phyloP scores from a whole-genome alignment of 148 eudicot genomes.

The Gaultheria prostrata region DNA sequence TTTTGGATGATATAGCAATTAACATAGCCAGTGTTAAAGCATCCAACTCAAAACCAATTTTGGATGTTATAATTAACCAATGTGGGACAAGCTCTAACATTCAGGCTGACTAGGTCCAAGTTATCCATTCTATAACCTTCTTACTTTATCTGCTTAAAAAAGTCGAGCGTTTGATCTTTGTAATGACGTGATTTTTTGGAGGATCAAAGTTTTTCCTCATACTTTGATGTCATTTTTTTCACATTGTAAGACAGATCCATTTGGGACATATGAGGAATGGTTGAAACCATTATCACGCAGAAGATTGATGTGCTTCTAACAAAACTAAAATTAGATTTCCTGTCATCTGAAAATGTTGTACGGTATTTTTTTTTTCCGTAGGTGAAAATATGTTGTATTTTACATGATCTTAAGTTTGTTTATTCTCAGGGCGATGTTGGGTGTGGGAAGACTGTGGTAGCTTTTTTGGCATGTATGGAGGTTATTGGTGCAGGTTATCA shows the following conservation, averaged over 20 bases:
- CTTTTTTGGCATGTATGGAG: conserved; percentile 95
- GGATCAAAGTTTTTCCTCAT: neutral
- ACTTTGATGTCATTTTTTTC: neutral
- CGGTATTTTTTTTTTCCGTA: neutral
- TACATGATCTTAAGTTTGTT: neutral
- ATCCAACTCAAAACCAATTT: too few species aligned
- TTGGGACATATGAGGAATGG: neutral
- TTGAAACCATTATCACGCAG: neutral
- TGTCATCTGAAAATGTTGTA: neutral
- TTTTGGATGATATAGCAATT: too few species aligned
- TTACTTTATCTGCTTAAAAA: neutral
- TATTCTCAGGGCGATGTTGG: conserved; percentile 95
- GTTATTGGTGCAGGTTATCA: conserved; percentile 88
- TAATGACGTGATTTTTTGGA: neutral
- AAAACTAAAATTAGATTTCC: neutral
- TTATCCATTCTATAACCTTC: neutral
- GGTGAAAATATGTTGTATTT: neutral
- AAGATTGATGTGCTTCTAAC: neutral
- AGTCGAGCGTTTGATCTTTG: neutral
- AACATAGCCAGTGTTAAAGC: neutral
- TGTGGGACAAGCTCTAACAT: too few species aligned
- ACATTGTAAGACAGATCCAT: neutral
- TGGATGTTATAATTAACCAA: too few species aligned
- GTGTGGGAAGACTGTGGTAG: conserved; percentile 96
- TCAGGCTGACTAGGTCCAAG: neutral